These are phyloP conservation scores for Cymbidium sinense DNA, from an alignment of 106 monocot species.

Conservation along the genomic window DNA sequence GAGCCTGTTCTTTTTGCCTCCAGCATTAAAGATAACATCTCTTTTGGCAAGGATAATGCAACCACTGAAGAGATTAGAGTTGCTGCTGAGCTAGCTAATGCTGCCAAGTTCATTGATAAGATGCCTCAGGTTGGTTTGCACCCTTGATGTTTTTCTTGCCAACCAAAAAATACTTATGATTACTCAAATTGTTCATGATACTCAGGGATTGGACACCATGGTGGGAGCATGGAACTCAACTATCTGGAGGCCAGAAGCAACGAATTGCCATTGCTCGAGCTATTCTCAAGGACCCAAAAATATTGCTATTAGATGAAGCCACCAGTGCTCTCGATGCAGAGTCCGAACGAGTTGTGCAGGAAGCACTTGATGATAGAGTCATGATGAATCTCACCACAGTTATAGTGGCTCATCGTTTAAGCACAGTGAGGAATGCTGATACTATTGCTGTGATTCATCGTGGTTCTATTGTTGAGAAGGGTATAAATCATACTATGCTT, in stretches of 20 bases:
- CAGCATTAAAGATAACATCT: slow-evolving; percentile 18
- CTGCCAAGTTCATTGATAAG: background rate
- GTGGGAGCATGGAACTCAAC: slow-evolving; percentile 57
- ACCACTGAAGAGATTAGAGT: slow-evolving; percentile 20
- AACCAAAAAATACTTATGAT: too few relatives aligned
- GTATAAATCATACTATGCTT: slow-evolving; percentile 10
- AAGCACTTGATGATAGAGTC: slow-evolving; percentile 51
- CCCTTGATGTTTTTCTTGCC: too few relatives aligned
- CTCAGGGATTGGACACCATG: slow-evolving; percentile 53
- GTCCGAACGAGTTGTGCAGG: slow-evolving; percentile 56
- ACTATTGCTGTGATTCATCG: slow-evolving; percentile 43
- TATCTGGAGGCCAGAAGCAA: slow-evolving; percentile 55
- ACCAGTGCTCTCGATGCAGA: slow-evolving; percentile 65
- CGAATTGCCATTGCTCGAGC: slow-evolving; percentile 44
- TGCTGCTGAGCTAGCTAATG: slow-evolving; percentile 18
- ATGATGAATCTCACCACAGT: slow-evolving; percentile 57
- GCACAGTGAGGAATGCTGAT: slow-evolving; percentile 51
- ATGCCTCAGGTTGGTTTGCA: background rate
- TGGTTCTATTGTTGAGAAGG: slow-evolving; percentile 54
- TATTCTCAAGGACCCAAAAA: slow-evolving; percentile 38
- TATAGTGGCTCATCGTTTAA: slow-evolving; percentile 59
- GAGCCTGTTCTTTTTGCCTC: slow-evolving; percentile 21
- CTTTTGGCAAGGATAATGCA: slow-evolving; percentile 19
- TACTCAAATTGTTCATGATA: background rate
- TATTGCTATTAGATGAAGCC: slow-evolving; percentile 45